Evolutionary conservation across 352 stramenopile species (phyloP), one percentile per base, ranked within the genome.

Genomic region (Albugo candida): DNA sequence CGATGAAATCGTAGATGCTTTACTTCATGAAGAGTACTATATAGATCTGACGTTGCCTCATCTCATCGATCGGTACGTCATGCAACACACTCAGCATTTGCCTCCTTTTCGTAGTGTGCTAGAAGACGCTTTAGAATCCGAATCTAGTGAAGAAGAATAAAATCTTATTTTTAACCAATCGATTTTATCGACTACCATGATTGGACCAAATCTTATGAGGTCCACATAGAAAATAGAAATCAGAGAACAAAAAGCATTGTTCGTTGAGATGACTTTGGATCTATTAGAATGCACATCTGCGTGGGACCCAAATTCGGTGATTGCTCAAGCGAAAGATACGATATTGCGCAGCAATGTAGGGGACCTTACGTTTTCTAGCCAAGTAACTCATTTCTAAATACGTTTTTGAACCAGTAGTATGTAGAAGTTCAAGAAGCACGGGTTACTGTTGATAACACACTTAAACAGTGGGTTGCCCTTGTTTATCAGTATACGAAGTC

Each of bases 1-100:
- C 52, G 94, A 99, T 69, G 84, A 98, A 62, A 89, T 97, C 21
- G 75, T 97, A 1, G 92, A 98, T 52, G 67, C 88, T 47, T 65
- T 98, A 31, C 64, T 99, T 34, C 73, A 58, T 11, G 67, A 95
- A 35, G 78, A 97, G 47, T 83, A 81, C 49, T 94, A 93, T 48
- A 86, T 92, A 49, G 89, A 96, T 44, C 83, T 99, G 56, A 65
- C 89, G 16, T 67, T 99, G 37, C 94, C 94, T 8, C 67, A 86
- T 45, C 63, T 99, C 13, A 70, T 91, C 11, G 75, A 84, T 41
- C 68, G 94, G 39, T 63, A 77, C 13, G 53, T 85, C 24, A 65
- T 96, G n/a, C 85, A 95, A 49, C 84, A 72, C 34, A 87, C 57
- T 36, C 60, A 70, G 16, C 59, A 58, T 11, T 55, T 93, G 38